Evolutionary conservation across 176 grass and related monocot species (phyloP), one percentile per base, ranked within the genome.

Genomic region (Zea luxurians): DNA sequence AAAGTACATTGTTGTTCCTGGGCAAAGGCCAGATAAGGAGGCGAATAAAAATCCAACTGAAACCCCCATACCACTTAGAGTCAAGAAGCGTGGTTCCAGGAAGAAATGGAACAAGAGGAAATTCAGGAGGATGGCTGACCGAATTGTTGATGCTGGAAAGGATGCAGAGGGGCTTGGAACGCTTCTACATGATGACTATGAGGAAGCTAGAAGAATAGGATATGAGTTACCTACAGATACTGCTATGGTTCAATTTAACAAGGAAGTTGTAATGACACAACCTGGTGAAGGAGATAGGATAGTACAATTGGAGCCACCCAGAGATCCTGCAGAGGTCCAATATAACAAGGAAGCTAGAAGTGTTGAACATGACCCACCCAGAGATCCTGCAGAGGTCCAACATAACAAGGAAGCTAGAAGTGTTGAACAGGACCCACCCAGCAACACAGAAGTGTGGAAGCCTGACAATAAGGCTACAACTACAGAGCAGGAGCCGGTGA

Each of bases 101-200:
- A 97, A 82, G 68, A 91, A 88, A 91, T 82, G 94, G 94, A 79
- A 89, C 43, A 97, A 83, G 72, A 86, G 64, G 61, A 91, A 86
- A 70, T 76, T 82, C 65, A 83, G 62, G 68, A 85, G 76, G 41
- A 93, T 78, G 61, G 67, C 87, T 59, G 86, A 49, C 4, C 64
- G 83, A 50, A 50, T 13, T 49, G 67, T 27, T 27, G 27, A 27
- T 27, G 27, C 38, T 18, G 76, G 68, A 70, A 86, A 89, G 16
- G 81, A 87, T 75, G 83, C 66, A 75, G 17, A 55, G 6, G 17
- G 52, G 45, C 45, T 47, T 47, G 45, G 8, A 47, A 47, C 9
- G 45, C 46, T 71, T 70, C 45, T 17, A 82, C 68, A 37, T 7
- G 1, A 15, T 13, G 48, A 49, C 12, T 49, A 49, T 20, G 36